Conservation (phyloP, 768 basidiomycete genomes). For the Podaxis sp. region DNA sequence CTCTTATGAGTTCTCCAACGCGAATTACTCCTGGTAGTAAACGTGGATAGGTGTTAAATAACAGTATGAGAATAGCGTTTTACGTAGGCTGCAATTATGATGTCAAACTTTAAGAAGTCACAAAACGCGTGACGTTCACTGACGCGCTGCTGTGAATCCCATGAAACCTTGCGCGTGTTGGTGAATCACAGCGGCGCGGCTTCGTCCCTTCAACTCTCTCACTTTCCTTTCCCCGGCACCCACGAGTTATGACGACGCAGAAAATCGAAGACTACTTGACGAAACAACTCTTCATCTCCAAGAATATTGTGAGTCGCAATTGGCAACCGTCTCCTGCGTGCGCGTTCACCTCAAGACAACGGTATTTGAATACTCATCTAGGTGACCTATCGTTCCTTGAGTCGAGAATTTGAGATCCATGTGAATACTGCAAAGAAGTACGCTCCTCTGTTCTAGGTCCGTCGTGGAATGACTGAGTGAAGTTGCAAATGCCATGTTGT, state of each 20-base stretch:
- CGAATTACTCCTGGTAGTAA: too few species aligned
- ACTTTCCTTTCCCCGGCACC: too few species aligned
- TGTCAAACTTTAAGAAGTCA: conserved; percentile 20
- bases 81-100: conserved; percentile 7
- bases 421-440: conserved; percentile 82
- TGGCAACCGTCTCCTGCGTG: not conserved
- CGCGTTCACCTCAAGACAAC: not conserved
- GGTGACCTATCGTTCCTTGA: conserved; percentile 81
- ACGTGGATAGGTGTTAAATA: too few species aligned
- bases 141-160: conserved; percentile 13
- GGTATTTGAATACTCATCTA: conserved; percentile 23
- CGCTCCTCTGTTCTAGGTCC: conserved; percentile 16
- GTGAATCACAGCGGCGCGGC: not conserved
- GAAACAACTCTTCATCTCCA: conserved; percentile 51
- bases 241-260: conserved; percentile 39
- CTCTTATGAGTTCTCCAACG: too few species aligned
- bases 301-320: conserved; percentile 38
- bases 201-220: not conserved
- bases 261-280: conserved; percentile 46
- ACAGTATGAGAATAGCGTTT: not conserved
- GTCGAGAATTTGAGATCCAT: conserved; percentile 67
- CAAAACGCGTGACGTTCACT: conserved; percentile 20
- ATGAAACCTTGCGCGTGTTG: conserved; percentile 1
- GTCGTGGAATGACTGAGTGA: not conserved
- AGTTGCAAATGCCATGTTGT: not conserved